Conservation (phyloP, 1,284 basidiomycete species). For the Exobasidium cylindrosporum region DNA sequence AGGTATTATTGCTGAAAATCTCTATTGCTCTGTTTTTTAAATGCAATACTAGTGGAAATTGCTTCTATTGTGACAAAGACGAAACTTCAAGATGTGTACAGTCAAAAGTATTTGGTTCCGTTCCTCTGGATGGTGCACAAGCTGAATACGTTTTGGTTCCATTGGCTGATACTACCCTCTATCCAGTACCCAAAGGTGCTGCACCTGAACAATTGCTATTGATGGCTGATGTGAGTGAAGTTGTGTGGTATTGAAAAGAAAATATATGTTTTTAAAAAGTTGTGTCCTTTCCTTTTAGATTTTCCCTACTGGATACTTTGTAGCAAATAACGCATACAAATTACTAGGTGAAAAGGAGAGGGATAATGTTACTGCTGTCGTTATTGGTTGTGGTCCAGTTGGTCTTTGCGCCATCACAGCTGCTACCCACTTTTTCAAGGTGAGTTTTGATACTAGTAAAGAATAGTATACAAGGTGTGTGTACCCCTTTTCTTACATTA, state of each 20-base stretch:
- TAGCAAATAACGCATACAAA: constrained; percentile 65
- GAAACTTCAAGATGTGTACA: constrained; percentile 73
- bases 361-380: constrained; percentile 46
- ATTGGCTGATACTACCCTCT: constrained; percentile 73
- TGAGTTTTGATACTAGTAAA: background rate
- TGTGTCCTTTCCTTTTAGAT: constrained; percentile 17
- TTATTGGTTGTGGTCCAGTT: constrained; percentile 58
- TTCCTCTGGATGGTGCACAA: constrained; percentile 73
- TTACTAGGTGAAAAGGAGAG: constrained; percentile 39
- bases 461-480: background rate
- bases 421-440: constrained; percentile 55
- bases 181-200: constrained; percentile 62
- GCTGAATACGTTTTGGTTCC: constrained; percentile 79
- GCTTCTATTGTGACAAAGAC: constrained; percentile 67
- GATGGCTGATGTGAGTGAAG: constrained; percentile 66
- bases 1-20: background rate
- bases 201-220: constrained; percentile 60
- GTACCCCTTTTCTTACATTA: background rate
- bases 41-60: constrained; percentile 22
- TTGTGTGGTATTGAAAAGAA: background rate
- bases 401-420: constrained; percentile 57
- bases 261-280: background rate
- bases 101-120: constrained; percentile 70
- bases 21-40: background rate
- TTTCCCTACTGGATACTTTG: constrained; percentile 62